Evolutionary conservation across 1,139 yeast genomes (phyloP).

Genomic region (Saccharomyces hybrid): DNA sequence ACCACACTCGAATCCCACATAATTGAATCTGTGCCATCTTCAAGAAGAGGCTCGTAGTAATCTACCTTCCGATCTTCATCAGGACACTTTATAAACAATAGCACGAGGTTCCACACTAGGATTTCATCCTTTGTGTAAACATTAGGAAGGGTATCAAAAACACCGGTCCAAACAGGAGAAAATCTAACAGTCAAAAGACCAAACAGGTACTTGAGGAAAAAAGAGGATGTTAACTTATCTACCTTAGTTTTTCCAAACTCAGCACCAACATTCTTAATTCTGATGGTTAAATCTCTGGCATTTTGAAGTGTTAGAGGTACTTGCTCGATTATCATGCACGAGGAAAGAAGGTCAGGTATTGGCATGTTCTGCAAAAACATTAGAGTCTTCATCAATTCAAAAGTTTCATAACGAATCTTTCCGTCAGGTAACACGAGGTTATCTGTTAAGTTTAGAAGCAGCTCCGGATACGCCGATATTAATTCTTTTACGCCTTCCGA

Average conservation of each 20-base stretch:
- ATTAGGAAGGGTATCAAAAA: conserved; percentile 50
- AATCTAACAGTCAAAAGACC: conserved; percentile 72
- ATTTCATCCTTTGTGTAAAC: conserved; percentile 40
- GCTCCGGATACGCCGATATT: conserved; percentile 5
- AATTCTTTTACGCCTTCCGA: conserved; percentile 1
- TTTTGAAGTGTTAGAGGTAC: conserved; percentile 62
- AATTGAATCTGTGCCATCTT: conserved; percentile 9
- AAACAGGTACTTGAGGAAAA: conserved; percentile 53
- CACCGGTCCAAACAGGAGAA: conserved; percentile 81
- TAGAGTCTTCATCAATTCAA: conserved; percentile 37
- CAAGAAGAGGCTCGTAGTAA: conserved; percentile 16
- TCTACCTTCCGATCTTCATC: conserved; percentile 14
- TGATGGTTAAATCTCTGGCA: conserved; percentile 66
- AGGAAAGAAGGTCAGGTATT: conserved; percentile 35
- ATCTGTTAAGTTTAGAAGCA: conserved; percentile 17
- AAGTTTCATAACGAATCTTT: conserved; percentile 41
- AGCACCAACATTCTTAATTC: conserved; percentile 56
- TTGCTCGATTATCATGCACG: conserved; percentile 55
- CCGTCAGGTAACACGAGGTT: conserved; percentile 44
- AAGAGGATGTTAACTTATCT: conserved; percentile 32
- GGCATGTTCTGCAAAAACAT: conserved; percentile 28
- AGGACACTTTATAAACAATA: conserved; percentile 32
- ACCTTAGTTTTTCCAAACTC: conserved; percentile 38
- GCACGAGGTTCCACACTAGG: conserved; percentile 51
- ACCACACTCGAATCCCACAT: conserved; percentile 32